Evolutionary conservation across 1,284 basidiomycete genomes (phyloP).

Genomic region (Boletus mariae): DNA sequence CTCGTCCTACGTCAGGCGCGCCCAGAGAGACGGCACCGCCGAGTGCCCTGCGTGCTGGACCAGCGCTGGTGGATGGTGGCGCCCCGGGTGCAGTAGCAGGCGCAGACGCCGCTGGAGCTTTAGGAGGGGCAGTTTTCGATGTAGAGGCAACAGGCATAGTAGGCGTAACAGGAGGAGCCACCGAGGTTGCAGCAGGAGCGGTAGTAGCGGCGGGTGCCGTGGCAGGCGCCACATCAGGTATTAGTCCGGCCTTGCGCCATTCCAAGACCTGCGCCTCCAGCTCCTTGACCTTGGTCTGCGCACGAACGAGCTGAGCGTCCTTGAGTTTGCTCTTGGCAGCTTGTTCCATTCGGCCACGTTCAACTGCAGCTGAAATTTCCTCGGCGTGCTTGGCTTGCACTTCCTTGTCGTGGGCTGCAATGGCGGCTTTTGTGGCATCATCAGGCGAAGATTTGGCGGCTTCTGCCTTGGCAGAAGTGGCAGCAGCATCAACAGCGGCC

Average conservation of each 20-base stretch:
- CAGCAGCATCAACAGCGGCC: slow-evolving; percentile 46
- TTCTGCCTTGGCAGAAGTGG: slow-evolving; percentile 41
- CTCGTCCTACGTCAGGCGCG: slow-evolving; percentile 19
- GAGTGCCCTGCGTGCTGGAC: slow-evolving; percentile 20
- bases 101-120: slow-evolving; percentile 19
- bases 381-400: slow-evolving; percentile 45
- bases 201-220: slow-evolving; percentile 14
- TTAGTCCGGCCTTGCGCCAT: slow-evolving; percentile 48
- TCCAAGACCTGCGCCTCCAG: slow-evolving; percentile 59
- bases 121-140: slow-evolving; percentile 1
- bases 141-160: slow-evolving; percentile 21
- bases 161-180: slow-evolving; percentile 21
- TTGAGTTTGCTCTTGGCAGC: slow-evolving; percentile 61
- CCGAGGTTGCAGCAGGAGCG: slow-evolving; percentile 6
- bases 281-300: slow-evolving; percentile 59
- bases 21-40: slow-evolving; percentile 30
- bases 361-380: slow-evolving; percentile 60
- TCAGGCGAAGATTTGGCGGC: slow-evolving; percentile 30
- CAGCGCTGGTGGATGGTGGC: slow-evolving; percentile 11
- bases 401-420: slow-evolving; percentile 48
- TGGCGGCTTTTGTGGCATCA: slow-evolving; percentile 43
- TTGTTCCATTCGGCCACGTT: slow-evolving; percentile 62
- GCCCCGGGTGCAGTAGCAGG: slow-evolving; percentile 3
- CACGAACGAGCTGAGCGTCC: slow-evolving; percentile 58
- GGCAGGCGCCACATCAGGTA: slow-evolving; percentile 31